phyloP scores from a whole-genome alignment of 129 eudicot genomes.

The sunflower (Helianthus annuus) region DNA sequence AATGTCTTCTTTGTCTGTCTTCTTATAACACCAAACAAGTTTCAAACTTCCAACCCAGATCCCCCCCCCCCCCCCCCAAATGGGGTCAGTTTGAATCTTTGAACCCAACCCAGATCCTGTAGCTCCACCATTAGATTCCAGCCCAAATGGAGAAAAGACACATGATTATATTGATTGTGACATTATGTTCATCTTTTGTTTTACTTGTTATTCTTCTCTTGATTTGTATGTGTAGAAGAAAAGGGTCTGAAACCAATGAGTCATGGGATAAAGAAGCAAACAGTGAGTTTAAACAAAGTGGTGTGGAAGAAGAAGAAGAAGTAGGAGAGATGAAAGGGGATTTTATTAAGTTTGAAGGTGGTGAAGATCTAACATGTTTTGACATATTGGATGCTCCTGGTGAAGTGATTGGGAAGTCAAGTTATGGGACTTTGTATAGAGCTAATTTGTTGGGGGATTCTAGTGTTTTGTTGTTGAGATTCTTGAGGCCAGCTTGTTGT shows the following conservation, averaged over 20 bases:
- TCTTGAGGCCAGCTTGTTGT: slow-evolving; percentile 88
- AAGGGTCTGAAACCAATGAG: slow-evolving; percentile 24
- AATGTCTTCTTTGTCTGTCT: slow-evolving; percentile 30
- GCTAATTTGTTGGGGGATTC: slow-evolving; percentile 62
- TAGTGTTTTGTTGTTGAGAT: slow-evolving; percentile 67
- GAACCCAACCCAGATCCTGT: slow-evolving; percentile 36
- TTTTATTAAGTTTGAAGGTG: slow-evolving; percentile 72
- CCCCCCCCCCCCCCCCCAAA: slow-evolving; percentile 18
- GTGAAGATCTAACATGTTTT: slow-evolving; percentile 69
- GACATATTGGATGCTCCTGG: slow-evolving; percentile 95
- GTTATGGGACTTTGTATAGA: slow-evolving; percentile 81
- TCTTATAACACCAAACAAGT: slow-evolving; percentile 29
- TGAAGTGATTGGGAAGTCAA: slow-evolving; percentile 88
- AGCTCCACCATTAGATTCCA: slow-evolving; percentile 8
- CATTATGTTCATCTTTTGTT: slow-evolving; percentile 38
- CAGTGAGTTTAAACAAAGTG: slow-evolving; percentile 44
- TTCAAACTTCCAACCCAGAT: slow-evolving; percentile 38
- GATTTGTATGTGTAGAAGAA: slow-evolving; percentile 42
- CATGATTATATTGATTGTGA: slow-evolving; percentile 47
- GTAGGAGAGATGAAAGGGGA: slow-evolving; percentile 47
- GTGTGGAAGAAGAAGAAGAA: slow-evolving; percentile 48
- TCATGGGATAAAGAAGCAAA: slow-evolving; percentile 46
- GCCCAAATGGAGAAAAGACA: slow-evolving; percentile 58
- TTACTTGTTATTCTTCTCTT: slow-evolving; percentile 35
- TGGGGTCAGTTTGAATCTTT: slow-evolving; percentile 22